phyloP scores from a whole-genome alignment of 2,329 filamentous ascomycete genomes.

The Microcyclospora tardicrescens region DNA sequence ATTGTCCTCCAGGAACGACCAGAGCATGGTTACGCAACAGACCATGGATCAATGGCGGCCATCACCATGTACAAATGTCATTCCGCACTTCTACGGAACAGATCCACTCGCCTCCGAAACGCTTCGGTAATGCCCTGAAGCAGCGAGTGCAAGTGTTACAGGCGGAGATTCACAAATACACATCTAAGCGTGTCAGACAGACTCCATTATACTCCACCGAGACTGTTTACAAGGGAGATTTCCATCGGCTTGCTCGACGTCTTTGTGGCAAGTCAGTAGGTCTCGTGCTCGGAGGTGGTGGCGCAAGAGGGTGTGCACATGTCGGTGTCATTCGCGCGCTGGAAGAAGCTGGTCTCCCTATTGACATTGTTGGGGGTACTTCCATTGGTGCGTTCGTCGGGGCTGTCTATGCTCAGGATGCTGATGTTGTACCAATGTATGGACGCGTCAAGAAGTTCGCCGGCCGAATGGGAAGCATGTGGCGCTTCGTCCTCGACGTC shows the following conservation, averaged over 20 bases:
- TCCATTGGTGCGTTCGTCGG: conserved; percentile 95
- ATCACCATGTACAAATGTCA: conserved; percentile 95
- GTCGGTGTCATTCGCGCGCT: conserved; percentile 89
- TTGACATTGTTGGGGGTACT: conserved; percentile 89
- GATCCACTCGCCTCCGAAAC: conserved; percentile 60
- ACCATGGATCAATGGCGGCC: conserved; percentile 95
- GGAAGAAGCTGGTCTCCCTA: conserved; percentile 90
- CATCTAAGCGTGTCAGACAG: conserved; percentile 79
- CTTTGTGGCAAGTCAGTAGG: conserved; percentile 91
- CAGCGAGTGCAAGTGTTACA: conserved; percentile 88
- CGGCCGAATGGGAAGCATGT: conserved; percentile 97
- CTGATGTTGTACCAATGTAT: conserved; percentile 93
- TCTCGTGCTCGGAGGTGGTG: conserved; percentile 84
- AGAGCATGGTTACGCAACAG: conserved; percentile 77
- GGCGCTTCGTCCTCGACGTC: conserved; percentile 91
- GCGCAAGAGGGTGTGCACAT: conserved; percentile 81
- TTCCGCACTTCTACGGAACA: conserved; percentile 67
- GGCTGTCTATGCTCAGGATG: conserved; percentile 86
- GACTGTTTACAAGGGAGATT: conserved; percentile 89
- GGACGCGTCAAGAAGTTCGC: conserved; percentile 95
- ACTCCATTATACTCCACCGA: conserved; percentile 82
- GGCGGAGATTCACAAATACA: conserved; percentile 97
- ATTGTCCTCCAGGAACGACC: conserved; percentile 72
- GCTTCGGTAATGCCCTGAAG: conserved; percentile 75
- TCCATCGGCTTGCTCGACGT: conserved; percentile 78